These are phyloP conservation scores for Hericium coralloides DNA, from an alignment of 768 basidiomycete genomes.

Conservation along the genomic window DNA sequence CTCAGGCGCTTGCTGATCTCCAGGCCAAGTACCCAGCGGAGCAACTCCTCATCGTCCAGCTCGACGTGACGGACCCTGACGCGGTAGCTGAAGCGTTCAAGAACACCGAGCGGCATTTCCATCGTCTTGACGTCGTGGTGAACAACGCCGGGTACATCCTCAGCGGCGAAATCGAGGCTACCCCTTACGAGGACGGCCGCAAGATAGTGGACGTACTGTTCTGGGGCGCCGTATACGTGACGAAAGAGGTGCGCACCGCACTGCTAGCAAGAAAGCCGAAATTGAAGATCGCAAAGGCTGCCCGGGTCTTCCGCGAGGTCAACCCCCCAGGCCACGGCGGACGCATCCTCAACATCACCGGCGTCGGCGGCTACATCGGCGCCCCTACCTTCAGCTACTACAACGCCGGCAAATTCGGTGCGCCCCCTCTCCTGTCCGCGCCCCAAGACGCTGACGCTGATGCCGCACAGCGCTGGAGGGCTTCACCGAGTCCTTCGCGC, in stretches of 20 bases:
- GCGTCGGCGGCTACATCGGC: slow-evolving; percentile 22
- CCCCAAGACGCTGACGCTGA: background rate
- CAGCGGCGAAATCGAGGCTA: background rate
- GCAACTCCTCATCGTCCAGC: background rate
- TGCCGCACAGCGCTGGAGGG: background rate
- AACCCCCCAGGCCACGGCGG: slow-evolving; percentile 2
- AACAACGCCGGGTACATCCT: background rate
- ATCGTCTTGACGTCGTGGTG: slow-evolving; percentile 2
- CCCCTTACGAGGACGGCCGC: background rate
- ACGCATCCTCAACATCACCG: slow-evolving; percentile 1
- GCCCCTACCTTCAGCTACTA: slow-evolving; percentile 25
- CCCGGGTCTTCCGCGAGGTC: background rate
- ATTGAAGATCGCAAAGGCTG: background rate
- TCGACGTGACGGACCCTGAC: background rate
- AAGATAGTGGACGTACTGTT: background rate
- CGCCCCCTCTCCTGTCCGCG: background rate
- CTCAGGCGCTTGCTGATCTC: background rate
- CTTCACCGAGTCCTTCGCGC: background rate
- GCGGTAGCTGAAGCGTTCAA: background rate
- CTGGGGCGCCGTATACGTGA: slow-evolving; percentile 3
- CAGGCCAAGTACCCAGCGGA: background rate
- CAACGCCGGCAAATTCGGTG: slow-evolving; percentile 29
- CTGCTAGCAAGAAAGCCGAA: background rate
- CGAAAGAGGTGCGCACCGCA: background rate
- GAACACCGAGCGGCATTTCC: background rate